Base-by-base conservation (phyloP, 2,329 filamentous ascomycete genomes). In the Didymellaceae sp. region DNA sequence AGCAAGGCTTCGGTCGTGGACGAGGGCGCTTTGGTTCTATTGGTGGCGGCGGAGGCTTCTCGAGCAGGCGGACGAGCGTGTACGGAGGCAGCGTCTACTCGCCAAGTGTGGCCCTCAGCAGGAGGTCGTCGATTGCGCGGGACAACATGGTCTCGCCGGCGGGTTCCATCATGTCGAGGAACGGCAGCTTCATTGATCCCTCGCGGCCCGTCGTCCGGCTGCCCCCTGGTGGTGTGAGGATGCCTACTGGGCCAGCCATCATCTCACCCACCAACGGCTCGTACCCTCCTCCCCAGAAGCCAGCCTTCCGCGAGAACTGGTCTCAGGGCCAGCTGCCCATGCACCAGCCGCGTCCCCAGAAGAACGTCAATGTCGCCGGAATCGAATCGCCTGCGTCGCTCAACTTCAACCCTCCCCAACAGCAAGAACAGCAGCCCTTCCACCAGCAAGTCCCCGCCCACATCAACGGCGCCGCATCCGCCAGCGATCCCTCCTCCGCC, bases 301-400 rank as follows among this genome's bases (percentile, higher is more conserved):
- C 82, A 7, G 72, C 79, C 1, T 84, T 79, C 68, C 80, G 81
- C 41, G 84, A 86, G 68, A 85, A 82, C 59, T 85, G 83, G 61
- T 24, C 48, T 5, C 80, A 81, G 34, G 78, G 77, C 14, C 80
- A 81, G 32, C 81, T 86, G 14, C 83, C 91, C 1, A 96, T 97
- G 86, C 90, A 97, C 70, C 94, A 97, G 71, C 94, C 94, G 49
- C 88, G 90, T 43, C 93, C 94, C 7, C 92, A 97, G 73, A 97
- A 97, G 79, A 82, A 91, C 5, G 90, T 97, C 24, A 97, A 92
- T 8, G 86, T 97, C 51, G 90, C 91, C 49, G 91, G 91, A 64
- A 96, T 97, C 61, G 94, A 97, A 73, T 89, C 89, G 6, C 91
- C 92, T 4, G 86, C 84, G 5, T 80, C 80, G 60, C 77, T 85